Evolutionary conservation across 2,329 filamentous ascomycete species (phyloP).

Genomic region (Penicillium rolfsii): DNA sequence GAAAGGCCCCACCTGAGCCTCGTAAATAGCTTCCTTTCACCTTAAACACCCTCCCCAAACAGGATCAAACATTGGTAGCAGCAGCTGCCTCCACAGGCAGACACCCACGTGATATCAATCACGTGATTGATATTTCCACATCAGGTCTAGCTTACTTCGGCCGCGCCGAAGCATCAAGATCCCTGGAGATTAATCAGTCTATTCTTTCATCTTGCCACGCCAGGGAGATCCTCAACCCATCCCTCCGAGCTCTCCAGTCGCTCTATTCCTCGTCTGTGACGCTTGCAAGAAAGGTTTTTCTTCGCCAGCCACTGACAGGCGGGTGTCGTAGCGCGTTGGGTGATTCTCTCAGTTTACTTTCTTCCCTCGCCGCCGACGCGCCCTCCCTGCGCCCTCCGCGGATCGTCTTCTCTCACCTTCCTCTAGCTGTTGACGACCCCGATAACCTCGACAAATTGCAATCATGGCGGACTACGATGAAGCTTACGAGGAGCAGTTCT

Average conservation of each 20-base stretch:
- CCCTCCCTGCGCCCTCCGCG: conserved; percentile 27
- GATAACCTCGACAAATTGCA: conserved; percentile 9
- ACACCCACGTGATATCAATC: conserved; percentile 1
- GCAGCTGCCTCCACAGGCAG: neutral
- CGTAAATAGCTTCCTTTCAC: neutral
- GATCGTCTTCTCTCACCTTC: conserved; percentile 9
- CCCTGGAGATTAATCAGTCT: conserved; percentile 30
- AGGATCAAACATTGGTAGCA: neutral
- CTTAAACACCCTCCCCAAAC: too few relatives aligned
- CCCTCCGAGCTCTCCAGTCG: conserved; percentile 33
- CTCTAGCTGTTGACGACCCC: neutral
- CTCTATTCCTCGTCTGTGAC: conserved; percentile 20
- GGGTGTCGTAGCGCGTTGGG: conserved; percentile 29
- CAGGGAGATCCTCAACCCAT: conserved; percentile 30
- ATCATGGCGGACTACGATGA: conserved; percentile 62
- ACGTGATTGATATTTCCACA: conserved; percentile 7
- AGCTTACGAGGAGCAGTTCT: conserved; percentile 70
- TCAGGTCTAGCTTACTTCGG: conserved; percentile 25
- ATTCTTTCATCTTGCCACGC: conserved; percentile 34
- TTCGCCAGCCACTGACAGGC: conserved; percentile 25
- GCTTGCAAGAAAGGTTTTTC: conserved; percentile 11
- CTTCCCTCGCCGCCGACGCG: conserved; percentile 25
- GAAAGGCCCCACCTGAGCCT: too few relatives aligned
- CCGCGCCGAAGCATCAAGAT: conserved; percentile 37
- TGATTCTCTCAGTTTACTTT: conserved; percentile 23